Evolutionary conservation across 78 protist species (phyloP).

Genomic region (Dictyostelium intermedium): DNA sequence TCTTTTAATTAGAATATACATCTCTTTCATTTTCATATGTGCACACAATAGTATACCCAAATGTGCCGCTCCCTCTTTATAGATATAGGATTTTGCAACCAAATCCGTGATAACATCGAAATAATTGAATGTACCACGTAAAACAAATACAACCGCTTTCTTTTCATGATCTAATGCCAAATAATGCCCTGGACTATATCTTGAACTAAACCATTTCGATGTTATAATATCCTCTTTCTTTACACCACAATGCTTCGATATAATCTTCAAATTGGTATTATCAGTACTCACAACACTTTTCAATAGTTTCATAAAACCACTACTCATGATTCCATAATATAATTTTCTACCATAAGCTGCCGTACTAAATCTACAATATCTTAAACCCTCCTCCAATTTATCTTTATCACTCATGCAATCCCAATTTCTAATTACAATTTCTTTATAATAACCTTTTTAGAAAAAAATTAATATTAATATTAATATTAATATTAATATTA

Average conservation of each 20-base stretch:
- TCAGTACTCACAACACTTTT: constrained; percentile 50
- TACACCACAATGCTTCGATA: constrained; percentile 30
- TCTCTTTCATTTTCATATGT: constrained; percentile 44
- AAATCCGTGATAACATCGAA: constrained; percentile 76
- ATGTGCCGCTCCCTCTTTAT: constrained; percentile 33
- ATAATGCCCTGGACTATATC: constrained; percentile 68
- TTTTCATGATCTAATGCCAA: constrained; percentile 61
- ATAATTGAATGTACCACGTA: constrained; percentile 77
- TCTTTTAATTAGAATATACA: background rate
- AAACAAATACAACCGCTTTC: constrained; percentile 56
- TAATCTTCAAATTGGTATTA: constrained; percentile 29
- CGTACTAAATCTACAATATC: constrained; percentile 53
- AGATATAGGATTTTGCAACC: constrained; percentile 44
- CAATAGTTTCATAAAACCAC: background rate
- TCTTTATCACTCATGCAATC: constrained; percentile 18
- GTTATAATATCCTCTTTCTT: constrained; percentile 54
- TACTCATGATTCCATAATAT: constrained; percentile 52
- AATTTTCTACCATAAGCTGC: constrained; percentile 69
- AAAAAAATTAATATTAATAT: background rate
- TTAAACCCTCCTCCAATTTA: constrained; percentile 27
- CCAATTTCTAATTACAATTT: constrained; percentile 48
- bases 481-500: background rate
- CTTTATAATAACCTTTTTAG: constrained; percentile 55
- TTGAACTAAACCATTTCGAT: constrained; percentile 67
- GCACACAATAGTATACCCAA: constrained; percentile 68